These are phyloP conservation scores for Brassica hybrid DNA, from an alignment of 441 rosid genomes.

Conservation along the genomic window DNA sequence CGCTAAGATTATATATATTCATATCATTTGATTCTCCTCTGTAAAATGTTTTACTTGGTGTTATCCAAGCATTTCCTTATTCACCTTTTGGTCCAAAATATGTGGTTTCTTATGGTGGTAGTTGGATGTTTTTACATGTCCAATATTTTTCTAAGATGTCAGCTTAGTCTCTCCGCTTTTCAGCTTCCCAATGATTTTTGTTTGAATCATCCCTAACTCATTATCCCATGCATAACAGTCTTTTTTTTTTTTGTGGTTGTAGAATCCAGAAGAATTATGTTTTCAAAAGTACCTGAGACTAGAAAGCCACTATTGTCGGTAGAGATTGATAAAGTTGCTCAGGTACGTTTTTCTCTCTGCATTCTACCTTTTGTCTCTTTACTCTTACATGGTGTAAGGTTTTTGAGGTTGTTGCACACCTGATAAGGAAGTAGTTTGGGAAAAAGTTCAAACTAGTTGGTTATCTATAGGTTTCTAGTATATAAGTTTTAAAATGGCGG, in stretches of 20 bases:
- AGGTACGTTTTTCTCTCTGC: conserved; percentile 56
- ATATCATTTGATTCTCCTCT: neutral
- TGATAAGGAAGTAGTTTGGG: neutral
- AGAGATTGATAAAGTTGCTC: conserved; percentile 97
- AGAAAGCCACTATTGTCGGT: conserved; percentile 73
- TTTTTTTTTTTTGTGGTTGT: conserved; percentile 43
- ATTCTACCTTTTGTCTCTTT: conserved; percentile 14
- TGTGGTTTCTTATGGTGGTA: neutral
- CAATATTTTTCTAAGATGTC: neutral
- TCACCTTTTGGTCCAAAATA: neutral
- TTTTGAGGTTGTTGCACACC: conserved; percentile 6
- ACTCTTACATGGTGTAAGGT: conserved; percentile 10
- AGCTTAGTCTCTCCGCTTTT: conserved; percentile 8
- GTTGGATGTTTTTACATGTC: neutral
- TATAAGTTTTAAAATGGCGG: neutral
- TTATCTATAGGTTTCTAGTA: conserved; percentile 22
- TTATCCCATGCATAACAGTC: conserved; percentile 8
- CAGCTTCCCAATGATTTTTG: conserved; percentile 14
- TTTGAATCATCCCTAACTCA: conserved; percentile 4
- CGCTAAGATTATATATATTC: conserved; percentile 1
- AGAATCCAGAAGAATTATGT: conserved; percentile 89
- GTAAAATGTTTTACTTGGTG: conserved; percentile 1
- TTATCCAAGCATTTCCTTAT: conserved; percentile 19
- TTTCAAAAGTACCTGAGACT: conserved; percentile 92
- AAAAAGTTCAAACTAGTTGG: conserved; percentile 8